Evolutionary conservation across 495 filamentous ascomycete genomes (phyloP).

Genomic region (Xylaria bambusicola): DNA sequence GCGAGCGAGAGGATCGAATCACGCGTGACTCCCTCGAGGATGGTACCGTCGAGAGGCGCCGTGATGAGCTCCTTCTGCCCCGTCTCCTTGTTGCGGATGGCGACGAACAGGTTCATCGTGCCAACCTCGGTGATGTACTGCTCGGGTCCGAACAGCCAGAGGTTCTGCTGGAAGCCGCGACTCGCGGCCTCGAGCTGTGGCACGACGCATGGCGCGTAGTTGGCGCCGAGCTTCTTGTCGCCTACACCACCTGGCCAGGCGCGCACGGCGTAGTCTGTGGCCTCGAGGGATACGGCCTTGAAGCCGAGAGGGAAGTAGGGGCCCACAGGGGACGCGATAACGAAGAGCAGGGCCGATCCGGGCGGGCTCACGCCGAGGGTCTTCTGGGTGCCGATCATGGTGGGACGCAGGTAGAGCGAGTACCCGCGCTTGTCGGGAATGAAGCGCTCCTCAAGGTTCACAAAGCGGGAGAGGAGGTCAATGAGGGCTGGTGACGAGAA

Average conservation of each 20-base stretch:
- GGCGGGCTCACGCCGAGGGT: conserved; percentile 91
- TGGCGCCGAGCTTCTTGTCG: conserved; percentile 96
- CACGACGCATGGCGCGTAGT: conserved; percentile 95
- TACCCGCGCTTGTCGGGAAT: conserved; percentile 85
- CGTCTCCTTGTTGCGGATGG: conserved; percentile 74
- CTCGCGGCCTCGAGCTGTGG: conserved; percentile 88
- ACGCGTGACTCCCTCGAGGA: conserved; percentile 89
- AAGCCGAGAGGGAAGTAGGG: conserved; percentile 98
- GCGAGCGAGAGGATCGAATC: conserved; percentile 85
- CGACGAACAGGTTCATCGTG: conserved; percentile 96
- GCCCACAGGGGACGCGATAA: conserved; percentile 95
- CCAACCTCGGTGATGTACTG: conserved; percentile 95
- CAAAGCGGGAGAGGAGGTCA: conserved; percentile 76
- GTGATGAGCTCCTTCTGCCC: conserved; percentile 90
- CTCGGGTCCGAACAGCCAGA: conserved; percentile 95
- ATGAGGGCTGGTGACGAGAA: conserved; percentile 72
- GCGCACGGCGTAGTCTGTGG: conserved; percentile 90
- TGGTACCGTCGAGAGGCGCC: conserved; percentile 94
- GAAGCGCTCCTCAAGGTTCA: conserved; percentile 79
- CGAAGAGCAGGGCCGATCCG: conserved; percentile 84
- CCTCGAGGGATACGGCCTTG: conserved; percentile 92
- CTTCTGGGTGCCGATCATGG: conserved; percentile 93
- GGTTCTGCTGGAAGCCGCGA: conserved; percentile 93
- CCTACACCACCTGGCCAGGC: conserved; percentile 98
- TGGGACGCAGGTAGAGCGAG: conserved; percentile 91